A percentile compares a stretch with the other conserved stretches of the same genome.
Evolutionary conservation across 768 basidiomycete genomes (phyloP).

Genomic region (Collybia sp.): DNA sequence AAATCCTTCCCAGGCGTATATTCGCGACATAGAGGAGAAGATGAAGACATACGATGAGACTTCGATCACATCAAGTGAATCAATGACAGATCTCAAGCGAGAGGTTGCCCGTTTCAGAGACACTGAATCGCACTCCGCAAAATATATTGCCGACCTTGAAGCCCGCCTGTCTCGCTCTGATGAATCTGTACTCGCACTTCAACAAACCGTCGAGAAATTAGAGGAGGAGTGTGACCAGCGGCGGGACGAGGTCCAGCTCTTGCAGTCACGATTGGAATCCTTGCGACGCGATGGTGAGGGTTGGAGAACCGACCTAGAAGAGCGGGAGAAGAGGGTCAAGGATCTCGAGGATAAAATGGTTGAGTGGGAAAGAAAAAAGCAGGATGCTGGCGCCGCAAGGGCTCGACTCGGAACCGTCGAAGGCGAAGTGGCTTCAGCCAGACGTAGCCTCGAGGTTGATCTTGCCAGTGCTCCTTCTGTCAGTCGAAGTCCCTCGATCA

Average conservation of each 20-base stretch:
- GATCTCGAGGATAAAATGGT: conserved; percentile 76
- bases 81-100: conserved; percentile 77
- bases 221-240: conserved; percentile 77
- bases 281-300: conserved; percentile 72
- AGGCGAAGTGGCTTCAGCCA: conserved; percentile 66
- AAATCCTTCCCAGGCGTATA: conserved; percentile 64
- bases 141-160: conserved; percentile 88
- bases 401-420: conserved; percentile 63
- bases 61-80: conserved; percentile 69
- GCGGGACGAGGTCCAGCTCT: conserved; percentile 59
- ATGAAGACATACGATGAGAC: conserved; percentile 83
- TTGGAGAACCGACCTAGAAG: conserved; percentile 83
- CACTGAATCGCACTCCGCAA: conserved; percentile 59
- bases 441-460: conserved; percentile 57
- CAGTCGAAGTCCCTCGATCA: conserved; percentile 14
- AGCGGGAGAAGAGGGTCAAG: conserved; percentile 70
- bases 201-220: conserved; percentile 66
- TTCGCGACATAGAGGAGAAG: conserved; percentile 90
- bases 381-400: conserved; percentile 63
- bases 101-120: conserved; percentile 81
- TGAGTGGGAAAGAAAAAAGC: conserved; percentile 72
- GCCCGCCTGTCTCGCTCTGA: conserved; percentile 72
- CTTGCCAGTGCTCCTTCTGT: conserved; percentile 19
- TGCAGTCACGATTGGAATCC: conserved; percentile 68
- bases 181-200: conserved; percentile 67